Base-by-base conservation (phyloP, 805 yeast genomes). In the Wickerhamiella galacta region DNA sequence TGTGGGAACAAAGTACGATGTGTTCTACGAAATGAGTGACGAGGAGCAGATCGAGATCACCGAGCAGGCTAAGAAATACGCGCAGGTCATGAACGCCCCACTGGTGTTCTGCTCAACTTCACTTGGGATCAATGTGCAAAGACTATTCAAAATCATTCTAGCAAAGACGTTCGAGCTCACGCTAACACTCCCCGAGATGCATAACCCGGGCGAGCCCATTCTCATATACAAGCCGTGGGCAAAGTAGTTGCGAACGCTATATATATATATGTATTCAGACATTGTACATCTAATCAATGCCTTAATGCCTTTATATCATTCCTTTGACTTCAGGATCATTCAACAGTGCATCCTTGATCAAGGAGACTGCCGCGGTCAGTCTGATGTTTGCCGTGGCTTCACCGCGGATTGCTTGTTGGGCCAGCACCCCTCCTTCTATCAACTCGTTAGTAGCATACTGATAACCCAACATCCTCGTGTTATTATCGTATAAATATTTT, bases 1-100 rank as follows among this genome's bases (percentile, higher is more conserved):
- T 29, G 77, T 87, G 2, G 98, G 98, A 3, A 87, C 98, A 1
- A 87, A 87, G 51, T 87, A 79, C 54, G 98, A 87, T 51, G 58
- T 73, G 40, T 85, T 87, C 53, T 72, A 80, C 19, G 83, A 78
- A 42, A 57, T 81, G 53, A 70, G 85, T 30, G 70, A 66, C 23
- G 76, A 70, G 35, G 92, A 85, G 46, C 95, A 87, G 51, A 68
- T 71, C 34, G 90, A 80, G 47, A 68, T 87, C 32, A 80, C 94
- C 4, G 70, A 67, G 38, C 81, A 75, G 50, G 85, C 93, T 11
- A 71, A 76, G 54, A 70, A 73, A 49, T 85, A 77, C 52, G 94
- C 95, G 10, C 67, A 63, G 45, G 93, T 90, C 19, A 83, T 87
- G 94, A 75, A 73, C 46, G 78, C 94, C 7, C 64, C 72, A 17